A percentile compares a stretch with the other conserved stretches of the same genome.
Conservation (phyloP, 148 eudicot genomes). For the Dysphania ambrosioides region DNA sequence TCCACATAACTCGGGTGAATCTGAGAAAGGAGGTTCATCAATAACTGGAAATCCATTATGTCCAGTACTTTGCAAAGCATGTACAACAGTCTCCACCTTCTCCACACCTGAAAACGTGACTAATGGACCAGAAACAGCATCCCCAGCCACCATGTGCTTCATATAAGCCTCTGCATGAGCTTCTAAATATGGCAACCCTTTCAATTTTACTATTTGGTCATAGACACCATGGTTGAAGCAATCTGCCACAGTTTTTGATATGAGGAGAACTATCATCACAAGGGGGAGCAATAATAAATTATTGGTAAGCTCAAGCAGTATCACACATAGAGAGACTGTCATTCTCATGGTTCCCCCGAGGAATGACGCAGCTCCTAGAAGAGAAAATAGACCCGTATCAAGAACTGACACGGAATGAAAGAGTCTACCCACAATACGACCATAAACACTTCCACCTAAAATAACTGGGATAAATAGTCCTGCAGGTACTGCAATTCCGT, state of each 20-base stretch:
- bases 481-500: constrained; percentile 56
- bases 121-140: constrained; percentile 55
- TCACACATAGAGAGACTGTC: constrained; percentile 57
- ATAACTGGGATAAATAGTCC: constrained; percentile 61
- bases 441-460: constrained; percentile 49
- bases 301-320: constrained; percentile 51
- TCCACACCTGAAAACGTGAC: constrained; percentile 46
- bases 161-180: constrained; percentile 55
- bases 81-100: constrained; percentile 41
- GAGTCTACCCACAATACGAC: constrained; percentile 49
- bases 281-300: constrained; percentile 47
- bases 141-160: constrained; percentile 51
- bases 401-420: constrained; percentile 39
- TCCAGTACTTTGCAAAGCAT: constrained; percentile 37
- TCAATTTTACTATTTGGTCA: constrained; percentile 45
- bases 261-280: constrained; percentile 50
- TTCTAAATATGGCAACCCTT: constrained; percentile 51
- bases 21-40: constrained; percentile 49
- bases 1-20: constrained; percentile 52
- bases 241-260: constrained; percentile 57
- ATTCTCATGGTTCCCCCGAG: constrained; percentile 63
- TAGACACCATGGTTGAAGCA: constrained; percentile 52
- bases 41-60: constrained; percentile 59
- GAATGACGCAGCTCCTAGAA: constrained; percentile 59
- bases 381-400: constrained; percentile 46